phyloP scores from a whole-genome alignment of 1,284 basidiomycete genomes.

The Rhodotorula sp. region DNA sequence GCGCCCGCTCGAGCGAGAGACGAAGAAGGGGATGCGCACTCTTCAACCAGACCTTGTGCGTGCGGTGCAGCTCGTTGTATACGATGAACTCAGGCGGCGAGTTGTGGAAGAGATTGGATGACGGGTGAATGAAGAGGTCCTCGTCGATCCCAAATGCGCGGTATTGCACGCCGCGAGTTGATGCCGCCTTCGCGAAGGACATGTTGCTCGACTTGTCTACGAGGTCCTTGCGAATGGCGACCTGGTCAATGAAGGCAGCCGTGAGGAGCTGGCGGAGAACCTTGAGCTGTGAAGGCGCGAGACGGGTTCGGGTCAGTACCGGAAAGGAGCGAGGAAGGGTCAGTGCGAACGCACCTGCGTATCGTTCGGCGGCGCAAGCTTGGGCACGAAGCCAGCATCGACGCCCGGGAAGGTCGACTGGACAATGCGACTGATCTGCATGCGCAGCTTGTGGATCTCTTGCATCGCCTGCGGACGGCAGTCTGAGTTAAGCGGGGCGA shows the following conservation, averaged over 20 bases:
- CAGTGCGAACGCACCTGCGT: slow-evolving; percentile 62
- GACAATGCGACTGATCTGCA: slow-evolving; percentile 83
- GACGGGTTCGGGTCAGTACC: slow-evolving; percentile 53
- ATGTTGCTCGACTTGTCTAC: slow-evolving; percentile 57
- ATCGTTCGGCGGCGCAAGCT: slow-evolving; percentile 69
- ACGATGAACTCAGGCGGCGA: slow-evolving; percentile 85
- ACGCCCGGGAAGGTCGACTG: slow-evolving; percentile 66
- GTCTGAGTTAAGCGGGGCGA: too few relatives aligned
- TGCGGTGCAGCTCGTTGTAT: slow-evolving; percentile 77
- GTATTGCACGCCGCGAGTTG: slow-evolving; percentile 80
- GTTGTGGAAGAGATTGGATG: slow-evolving; percentile 70
- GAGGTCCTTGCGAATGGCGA: slow-evolving; percentile 88
- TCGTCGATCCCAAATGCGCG: slow-evolving; percentile 76
- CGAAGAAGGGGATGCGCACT: slow-evolving; percentile 55
- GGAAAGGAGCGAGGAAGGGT: neutral
- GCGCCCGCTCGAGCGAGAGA: slow-evolving; percentile 3
- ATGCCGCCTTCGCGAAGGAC: slow-evolving; percentile 68
- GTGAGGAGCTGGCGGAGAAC: slow-evolving; percentile 84
- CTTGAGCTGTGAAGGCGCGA: slow-evolving; percentile 77
- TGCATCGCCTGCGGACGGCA: slow-evolving; percentile 78
- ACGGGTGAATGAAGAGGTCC: slow-evolving; percentile 91
- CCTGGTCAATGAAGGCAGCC: slow-evolving; percentile 92
- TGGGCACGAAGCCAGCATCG: slow-evolving; percentile 62
- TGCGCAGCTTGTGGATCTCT: slow-evolving; percentile 95
- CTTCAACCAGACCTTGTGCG: slow-evolving; percentile 76